phyloP scores from a whole-genome alignment of 371 early-diverging fungal species.

The Actinomucor elegans region DNA sequence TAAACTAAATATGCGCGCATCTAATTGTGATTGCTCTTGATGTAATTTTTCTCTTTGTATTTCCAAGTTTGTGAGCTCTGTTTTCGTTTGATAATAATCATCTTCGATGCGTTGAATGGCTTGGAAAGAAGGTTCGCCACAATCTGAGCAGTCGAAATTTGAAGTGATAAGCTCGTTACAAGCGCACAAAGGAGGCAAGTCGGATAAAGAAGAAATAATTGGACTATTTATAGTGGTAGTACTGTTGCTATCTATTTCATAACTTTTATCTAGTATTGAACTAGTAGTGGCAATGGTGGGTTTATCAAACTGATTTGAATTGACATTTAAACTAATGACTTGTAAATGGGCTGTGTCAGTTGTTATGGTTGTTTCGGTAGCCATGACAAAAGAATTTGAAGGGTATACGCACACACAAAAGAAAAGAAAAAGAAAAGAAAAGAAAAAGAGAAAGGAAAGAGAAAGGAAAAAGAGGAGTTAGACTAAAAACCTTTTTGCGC shows the following conservation, averaged over 20 bases:
- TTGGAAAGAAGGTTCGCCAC: background rate
- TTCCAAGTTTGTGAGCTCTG: conserved; percentile 3
- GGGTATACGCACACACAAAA: no score
- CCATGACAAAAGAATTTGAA: background rate
- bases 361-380: conserved; percentile 1
- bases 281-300: background rate
- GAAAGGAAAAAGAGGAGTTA: background rate
- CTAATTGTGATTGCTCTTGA: conserved; percentile 3
- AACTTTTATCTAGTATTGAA: conserved; percentile 8
- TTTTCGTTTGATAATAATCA: conserved; percentile 4
- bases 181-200: background rate
- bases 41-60: background rate
- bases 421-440: background rate
- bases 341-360: background rate
- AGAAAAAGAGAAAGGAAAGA: conserved; percentile 2
- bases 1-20: background rate
- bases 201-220: conserved; percentile 7
- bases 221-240: conserved; percentile 21
- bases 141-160: conserved; percentile 3
- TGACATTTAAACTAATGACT: background rate
- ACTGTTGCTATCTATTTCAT: conserved; percentile 10
- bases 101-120: background rate
- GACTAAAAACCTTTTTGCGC: background rate
- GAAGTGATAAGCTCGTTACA: conserved; percentile 9
- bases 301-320: background rate